Percentiles rank a stretch among this genome's conserved stretches.
Conservation (phyloP, 2,329 filamentous ascomycete genomes). For the Hymenoscyphus linearis region DNA sequence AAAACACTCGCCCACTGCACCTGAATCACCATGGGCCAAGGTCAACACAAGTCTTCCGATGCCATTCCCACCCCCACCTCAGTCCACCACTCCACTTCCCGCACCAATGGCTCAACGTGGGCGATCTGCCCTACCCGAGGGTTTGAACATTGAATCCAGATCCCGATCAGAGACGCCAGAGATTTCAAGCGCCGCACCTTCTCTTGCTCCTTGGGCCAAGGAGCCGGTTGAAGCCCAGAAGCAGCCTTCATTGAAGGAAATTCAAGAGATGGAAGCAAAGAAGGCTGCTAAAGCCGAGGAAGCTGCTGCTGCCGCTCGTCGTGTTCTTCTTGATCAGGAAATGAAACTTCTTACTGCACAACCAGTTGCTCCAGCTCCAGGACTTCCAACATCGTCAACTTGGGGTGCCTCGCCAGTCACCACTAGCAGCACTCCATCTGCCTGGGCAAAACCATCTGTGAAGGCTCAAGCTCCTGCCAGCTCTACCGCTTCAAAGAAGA, state of each 20-base stretch:
- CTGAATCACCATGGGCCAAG: constrained; percentile 52
- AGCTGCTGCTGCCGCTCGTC: constrained; percentile 69
- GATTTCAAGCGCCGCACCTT: constrained; percentile 49
- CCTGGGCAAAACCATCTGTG: constrained; percentile 45
- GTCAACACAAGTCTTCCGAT: constrained; percentile 65
- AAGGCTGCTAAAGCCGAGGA: constrained; percentile 89
- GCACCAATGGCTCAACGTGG: constrained; percentile 85
- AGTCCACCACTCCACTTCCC: constrained; percentile 75
- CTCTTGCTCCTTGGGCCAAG: constrained; percentile 92
- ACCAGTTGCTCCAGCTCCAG: constrained; percentile 61
- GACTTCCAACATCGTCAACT: constrained; percentile 80
- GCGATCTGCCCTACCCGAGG: constrained; percentile 76
- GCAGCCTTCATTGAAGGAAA: constrained; percentile 90
- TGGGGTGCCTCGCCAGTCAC: constrained; percentile 50
- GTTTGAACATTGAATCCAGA: constrained; percentile 54
- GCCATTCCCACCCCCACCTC: constrained; percentile 62
- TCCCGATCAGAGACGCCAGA: constrained; percentile 78
- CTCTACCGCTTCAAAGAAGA: constrained; percentile 65
- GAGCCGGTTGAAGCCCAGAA: constrained; percentile 70
- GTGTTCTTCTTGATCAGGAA: constrained; percentile 76
- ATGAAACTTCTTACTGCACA: constrained; percentile 48
- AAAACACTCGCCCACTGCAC: constrained; percentile 48
- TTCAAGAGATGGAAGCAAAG: constrained; percentile 90
- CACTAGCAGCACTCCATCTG: constrained; percentile 27
- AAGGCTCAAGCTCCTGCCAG: constrained; percentile 35